Evolutionary conservation across 2,329 filamentous ascomycete species (phyloP), one percentile per base, ranked within the genome.

Genomic region (Claviceps quebecensis): DNA sequence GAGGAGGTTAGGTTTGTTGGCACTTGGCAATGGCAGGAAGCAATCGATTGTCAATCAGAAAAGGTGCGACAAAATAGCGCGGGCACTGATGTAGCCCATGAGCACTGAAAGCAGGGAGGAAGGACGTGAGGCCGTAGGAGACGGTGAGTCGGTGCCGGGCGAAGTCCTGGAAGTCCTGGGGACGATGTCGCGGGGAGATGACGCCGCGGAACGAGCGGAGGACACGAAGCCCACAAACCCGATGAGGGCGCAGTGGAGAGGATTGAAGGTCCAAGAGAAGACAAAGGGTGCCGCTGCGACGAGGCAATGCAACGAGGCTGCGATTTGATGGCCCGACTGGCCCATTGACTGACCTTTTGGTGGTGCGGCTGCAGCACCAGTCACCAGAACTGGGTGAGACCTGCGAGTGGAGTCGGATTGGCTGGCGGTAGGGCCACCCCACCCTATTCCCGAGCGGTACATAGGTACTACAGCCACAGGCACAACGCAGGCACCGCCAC

Each of bases 261-360:
- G 19, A 38, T 9, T 14, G 8, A n/a, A 26, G 6, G 11, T n/a
- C n/a, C 11, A 44, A 23, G 29, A 36, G 48, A 37, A 38, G 26
- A 9, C 5, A 6, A 34, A 41, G 13, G 19, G 48, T 45, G 48
- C 17, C 22, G 43, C 43, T 16, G 34, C 50, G 53, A 54, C 48
- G 45, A 46, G 50, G 38, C 51, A 40, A 51, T 53, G 53, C 52
- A 49, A 49, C 53, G 52, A 57, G 53, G 55, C 55, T 55, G 52
- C 51, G 55, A 49, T 45, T 37, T 41, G 48, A 34, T 34, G 26
- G 40, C 40, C 11, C 41, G 34, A 49, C 43, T 13, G 44, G 49
- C n/a, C 22, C 45, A 13, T 22, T 26, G 23, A 29, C 14, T 13
- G 17, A 14, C 17, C 11, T 40, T 5, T 9, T 47, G 45, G 47